phyloP scores from a whole-genome alignment of 345 rosid species.

The Aquilaria sinensis region DNA sequence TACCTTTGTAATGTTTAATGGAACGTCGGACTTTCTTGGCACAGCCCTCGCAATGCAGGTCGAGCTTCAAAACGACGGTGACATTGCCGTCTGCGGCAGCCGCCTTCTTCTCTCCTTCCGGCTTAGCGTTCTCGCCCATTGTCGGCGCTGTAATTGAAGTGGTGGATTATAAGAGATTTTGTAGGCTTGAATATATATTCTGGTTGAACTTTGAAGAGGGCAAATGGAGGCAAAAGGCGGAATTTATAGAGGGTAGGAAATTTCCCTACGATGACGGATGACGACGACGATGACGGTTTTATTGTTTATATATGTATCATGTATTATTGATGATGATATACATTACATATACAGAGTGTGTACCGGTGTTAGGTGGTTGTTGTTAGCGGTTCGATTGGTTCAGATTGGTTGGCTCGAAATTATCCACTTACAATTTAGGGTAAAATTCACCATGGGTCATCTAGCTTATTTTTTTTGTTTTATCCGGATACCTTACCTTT shows the following conservation, averaged over 20 bases:
- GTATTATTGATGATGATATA: too few species aligned
- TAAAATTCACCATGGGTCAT: too few species aligned
- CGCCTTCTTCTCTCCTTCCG: slow-evolving; percentile 43
- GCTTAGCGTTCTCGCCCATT: slow-evolving; percentile 35
- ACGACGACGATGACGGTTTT: not conserved
- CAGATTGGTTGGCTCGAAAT: too few species aligned
- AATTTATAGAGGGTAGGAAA: slow-evolving; percentile 25
- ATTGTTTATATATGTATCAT: slow-evolving; percentile 12
- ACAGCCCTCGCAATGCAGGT: slow-evolving; percentile 92
- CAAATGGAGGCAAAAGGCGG: slow-evolving; percentile 11
- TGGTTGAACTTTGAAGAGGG: slow-evolving; percentile 15
- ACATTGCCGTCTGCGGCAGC: slow-evolving; percentile 31
- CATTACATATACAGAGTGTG: too few species aligned
- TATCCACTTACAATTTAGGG: too few species aligned
- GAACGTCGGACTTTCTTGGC: slow-evolving; percentile 59
- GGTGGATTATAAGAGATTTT: not conserved
- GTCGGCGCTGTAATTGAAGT: slow-evolving; percentile 8
- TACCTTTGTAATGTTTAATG: slow-evolving; percentile 48
- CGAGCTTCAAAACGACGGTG: slow-evolving; percentile 55
- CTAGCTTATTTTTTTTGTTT: too few species aligned
- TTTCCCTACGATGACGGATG: slow-evolving; percentile 5
- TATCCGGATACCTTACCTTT: too few species aligned
- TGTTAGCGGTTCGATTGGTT: too few species aligned
- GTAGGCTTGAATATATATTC: not conserved
- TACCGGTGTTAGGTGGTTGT: too few species aligned